A percentile compares a stretch with the other conserved stretches of the same genome.
phyloP scores from a whole-genome alignment of 495 filamentous ascomycete genomes.

The Schizothecium vesticola region DNA sequence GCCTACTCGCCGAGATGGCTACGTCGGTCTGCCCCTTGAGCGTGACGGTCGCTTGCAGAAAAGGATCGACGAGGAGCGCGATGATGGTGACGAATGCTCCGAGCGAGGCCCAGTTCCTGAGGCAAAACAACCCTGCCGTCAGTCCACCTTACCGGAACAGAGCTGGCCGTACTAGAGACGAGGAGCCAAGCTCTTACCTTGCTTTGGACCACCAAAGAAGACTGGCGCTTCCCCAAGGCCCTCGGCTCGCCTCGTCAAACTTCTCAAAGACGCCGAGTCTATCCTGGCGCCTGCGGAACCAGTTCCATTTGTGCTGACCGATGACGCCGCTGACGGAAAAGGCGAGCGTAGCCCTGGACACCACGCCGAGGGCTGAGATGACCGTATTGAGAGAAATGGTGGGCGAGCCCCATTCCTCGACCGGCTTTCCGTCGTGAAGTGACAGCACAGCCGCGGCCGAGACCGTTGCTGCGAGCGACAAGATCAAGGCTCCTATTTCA shows the following conservation, averaged over 20 bases:
- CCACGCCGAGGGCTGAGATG: constrained; percentile 1
- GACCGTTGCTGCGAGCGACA: neutral
- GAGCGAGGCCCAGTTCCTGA: constrained; percentile 3
- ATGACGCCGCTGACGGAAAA: neutral
- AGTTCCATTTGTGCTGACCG: constrained; percentile 7
- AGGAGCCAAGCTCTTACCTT: neutral
- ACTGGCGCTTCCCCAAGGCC: neutral
- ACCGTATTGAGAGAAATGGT: neutral
- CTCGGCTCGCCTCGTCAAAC: constrained; percentile 2
- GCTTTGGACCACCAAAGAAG: constrained; percentile 1
- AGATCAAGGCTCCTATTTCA: neutral
- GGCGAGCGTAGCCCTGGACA: neutral
- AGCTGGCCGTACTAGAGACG: no score
- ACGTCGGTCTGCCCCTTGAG: neutral
- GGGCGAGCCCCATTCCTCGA: neutral
- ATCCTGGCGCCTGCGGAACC: neutral
- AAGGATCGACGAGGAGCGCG: constrained; percentile 1
- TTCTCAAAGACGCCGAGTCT: constrained; percentile 2
- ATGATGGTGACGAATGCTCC: neutral
- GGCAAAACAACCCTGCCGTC: no score
- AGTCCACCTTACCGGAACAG: neutral
- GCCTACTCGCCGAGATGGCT: no score
- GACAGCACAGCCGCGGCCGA: neutral
- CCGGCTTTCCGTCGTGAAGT: neutral
- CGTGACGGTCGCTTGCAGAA: neutral